Percentiles rank a stretch among this genome's conserved stretches.
phyloP scores from a whole-genome alignment of 108 stramenopile genomes.

The Epipyxis sp. region DNA sequence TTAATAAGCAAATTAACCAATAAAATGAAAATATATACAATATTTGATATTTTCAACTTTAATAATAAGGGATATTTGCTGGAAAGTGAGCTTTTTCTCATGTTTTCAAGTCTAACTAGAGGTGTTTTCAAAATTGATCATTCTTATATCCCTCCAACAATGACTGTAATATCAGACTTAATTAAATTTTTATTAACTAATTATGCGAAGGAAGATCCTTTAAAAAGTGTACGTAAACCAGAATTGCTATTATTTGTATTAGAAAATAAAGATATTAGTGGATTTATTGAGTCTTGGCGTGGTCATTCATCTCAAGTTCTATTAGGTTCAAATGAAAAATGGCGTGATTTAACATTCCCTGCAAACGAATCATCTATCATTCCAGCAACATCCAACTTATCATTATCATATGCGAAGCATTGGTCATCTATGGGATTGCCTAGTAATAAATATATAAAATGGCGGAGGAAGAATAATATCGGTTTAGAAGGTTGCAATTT shows the following conservation, averaged over 20 bases:
- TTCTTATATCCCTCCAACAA: not conserved
- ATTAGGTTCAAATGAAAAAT: not conserved
- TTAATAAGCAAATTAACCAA: not conserved
- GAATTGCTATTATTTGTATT: not conserved
- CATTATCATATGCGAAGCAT: not conserved
- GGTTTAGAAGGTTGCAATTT: not conserved
- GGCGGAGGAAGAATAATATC: not conserved
- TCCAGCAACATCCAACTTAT: too few species aligned
- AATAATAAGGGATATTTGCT: constrained; percentile 14
- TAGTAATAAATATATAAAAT: not conserved
- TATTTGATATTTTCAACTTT: constrained; percentile 3
- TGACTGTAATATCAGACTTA: not conserved
- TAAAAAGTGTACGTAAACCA: not conserved
- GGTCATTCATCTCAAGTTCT: constrained; percentile 11
- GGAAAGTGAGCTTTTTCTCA: not conserved
- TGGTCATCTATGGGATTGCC: not conserved
- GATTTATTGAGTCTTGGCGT: constrained; percentile 17
- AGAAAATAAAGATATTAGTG: not conserved
- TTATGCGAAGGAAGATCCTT: not conserved
- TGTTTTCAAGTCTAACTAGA: not conserved
- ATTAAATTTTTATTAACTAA: not conserved
- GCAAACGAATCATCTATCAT: not conserved
- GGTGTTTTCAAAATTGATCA: constrained; percentile 14
- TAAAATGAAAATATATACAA: not conserved
- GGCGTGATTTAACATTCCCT: constrained; percentile 2